Evolutionary conservation across 345 rosid genomes (phyloP).

Genomic region (Hibiscus trionum): DNA sequence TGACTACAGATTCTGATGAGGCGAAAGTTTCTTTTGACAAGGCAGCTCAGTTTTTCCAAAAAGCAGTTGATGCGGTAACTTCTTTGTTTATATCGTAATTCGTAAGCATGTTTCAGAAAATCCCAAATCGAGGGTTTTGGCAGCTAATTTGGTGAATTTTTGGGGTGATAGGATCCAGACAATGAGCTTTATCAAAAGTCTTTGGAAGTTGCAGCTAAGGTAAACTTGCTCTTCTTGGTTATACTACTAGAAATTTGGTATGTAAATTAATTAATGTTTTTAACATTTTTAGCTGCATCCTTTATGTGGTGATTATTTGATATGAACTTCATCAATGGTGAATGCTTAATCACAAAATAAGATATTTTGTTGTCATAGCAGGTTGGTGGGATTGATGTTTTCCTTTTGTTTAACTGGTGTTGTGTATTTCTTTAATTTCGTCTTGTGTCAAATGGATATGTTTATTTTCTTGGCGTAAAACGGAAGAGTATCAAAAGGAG

Average conservation of each 20-base stretch:
- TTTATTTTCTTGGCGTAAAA: not conserved
- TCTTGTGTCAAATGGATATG: not conserved
- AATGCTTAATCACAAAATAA: not conserved
- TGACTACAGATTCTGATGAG: slow-evolving; percentile 35
- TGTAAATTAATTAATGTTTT: too few relatives aligned
- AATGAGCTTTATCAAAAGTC: slow-evolving; percentile 46
- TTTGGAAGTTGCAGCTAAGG: slow-evolving; percentile 48
- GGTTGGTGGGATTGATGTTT: not conserved
- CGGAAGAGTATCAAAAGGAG: too few relatives aligned
- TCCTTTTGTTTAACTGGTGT: not conserved
- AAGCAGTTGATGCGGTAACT: slow-evolving; percentile 26
- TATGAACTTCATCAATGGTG: not conserved
- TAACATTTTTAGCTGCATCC: too few relatives aligned
- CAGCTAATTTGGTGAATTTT: not conserved
- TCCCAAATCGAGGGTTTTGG: not conserved
- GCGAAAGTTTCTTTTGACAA: slow-evolving; percentile 39
- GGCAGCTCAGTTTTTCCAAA: slow-evolving; percentile 39
- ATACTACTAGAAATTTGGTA: not conserved
- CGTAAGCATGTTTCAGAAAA: not conserved
- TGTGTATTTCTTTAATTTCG: not conserved
- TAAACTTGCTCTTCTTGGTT: slow-evolving; percentile 12
- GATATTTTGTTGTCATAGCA: not conserved
- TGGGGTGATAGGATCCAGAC: slow-evolving; percentile 41
- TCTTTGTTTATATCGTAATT: not conserved
- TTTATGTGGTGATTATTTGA: too few relatives aligned